Evolutionary conservation across 805 yeast species (phyloP).

Genomic region (Blastobotrys americana): DNA sequence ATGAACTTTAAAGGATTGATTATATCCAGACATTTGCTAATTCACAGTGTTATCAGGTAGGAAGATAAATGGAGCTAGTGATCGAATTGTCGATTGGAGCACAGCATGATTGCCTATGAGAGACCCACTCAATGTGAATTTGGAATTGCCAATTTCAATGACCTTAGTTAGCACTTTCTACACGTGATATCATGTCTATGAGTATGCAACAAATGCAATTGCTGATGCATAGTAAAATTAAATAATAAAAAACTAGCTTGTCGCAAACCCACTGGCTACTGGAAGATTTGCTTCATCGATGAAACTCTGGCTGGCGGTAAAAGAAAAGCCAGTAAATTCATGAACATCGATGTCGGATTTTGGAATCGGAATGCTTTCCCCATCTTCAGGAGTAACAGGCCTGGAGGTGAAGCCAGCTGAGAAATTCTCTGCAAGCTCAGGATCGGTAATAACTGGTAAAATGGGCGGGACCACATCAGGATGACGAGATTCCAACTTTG

Average conservation of each 20-base stretch:
- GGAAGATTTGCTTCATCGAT: constrained; percentile 20
- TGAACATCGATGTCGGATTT: constrained; percentile 3
- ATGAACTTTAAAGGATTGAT: constrained; percentile 30
- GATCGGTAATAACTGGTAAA: constrained; percentile 73
- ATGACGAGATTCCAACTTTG: constrained; percentile 42
- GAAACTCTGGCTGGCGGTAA: constrained; percentile 34
- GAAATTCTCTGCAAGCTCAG: constrained; percentile 78
- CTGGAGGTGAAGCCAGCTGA: constrained; percentile 70
- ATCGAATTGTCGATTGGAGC: too few species aligned
- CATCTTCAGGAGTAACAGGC: constrained; percentile 32
- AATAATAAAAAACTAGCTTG: constrained; percentile 2
- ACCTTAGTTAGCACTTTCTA: not conserved
- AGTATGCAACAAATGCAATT: not conserved
- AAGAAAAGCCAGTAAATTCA: constrained; percentile 31
- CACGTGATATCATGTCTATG: not conserved
- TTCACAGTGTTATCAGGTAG: not conserved
- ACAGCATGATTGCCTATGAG: too few species aligned
- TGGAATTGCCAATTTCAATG: not conserved
- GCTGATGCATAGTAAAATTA: not conserved
- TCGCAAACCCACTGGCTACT: not conserved
- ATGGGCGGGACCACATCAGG: constrained; percentile 60
- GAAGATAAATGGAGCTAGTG: too few species aligned
- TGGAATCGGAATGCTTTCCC: constrained; percentile 12
- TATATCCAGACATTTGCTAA: constrained; percentile 3
- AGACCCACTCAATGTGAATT: too few species aligned